Conservation (phyloP, 1,284 basidiomycete species). For the Exsudoporus floridanus region DNA sequence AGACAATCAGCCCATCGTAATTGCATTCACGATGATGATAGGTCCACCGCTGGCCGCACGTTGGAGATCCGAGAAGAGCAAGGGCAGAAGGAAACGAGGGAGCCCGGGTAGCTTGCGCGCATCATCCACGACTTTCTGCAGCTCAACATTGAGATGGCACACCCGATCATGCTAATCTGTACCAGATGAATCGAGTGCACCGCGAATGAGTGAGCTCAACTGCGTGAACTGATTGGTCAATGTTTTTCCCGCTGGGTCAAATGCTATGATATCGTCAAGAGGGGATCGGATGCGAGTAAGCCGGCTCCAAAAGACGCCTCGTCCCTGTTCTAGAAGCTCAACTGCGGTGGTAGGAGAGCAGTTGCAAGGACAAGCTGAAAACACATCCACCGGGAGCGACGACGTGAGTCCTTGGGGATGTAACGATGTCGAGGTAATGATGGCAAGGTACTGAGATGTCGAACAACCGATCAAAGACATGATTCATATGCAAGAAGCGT, state of each 20-base stretch:
- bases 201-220: not conserved
- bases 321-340: not conserved
- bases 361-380: not conserved
- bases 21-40: not conserved
- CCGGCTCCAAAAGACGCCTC: not conserved
- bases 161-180: not conserved
- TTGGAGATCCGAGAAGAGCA: not conserved
- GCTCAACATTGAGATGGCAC: not conserved
- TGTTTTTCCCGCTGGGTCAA: not conserved
- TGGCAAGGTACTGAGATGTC: too few relatives aligned
- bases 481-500: too few relatives aligned
- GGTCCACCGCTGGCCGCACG: not conserved
- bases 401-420: not conserved
- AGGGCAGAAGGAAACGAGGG: not conserved
- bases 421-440: too few relatives aligned
- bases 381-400: not conserved
- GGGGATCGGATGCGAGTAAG: not conserved
- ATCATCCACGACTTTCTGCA: not conserved
- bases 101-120: not conserved
- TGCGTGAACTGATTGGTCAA: not conserved
- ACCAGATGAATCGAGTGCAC: not conserved
- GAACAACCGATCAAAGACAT: too few relatives aligned
- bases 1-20: not conserved
- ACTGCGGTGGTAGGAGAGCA: not conserved
- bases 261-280: not conserved